Evolutionary conservation across 768 basidiomycete genomes (phyloP), one percentile per base, ranked within the genome.

Genomic region (Termitomyces sp.): DNA sequence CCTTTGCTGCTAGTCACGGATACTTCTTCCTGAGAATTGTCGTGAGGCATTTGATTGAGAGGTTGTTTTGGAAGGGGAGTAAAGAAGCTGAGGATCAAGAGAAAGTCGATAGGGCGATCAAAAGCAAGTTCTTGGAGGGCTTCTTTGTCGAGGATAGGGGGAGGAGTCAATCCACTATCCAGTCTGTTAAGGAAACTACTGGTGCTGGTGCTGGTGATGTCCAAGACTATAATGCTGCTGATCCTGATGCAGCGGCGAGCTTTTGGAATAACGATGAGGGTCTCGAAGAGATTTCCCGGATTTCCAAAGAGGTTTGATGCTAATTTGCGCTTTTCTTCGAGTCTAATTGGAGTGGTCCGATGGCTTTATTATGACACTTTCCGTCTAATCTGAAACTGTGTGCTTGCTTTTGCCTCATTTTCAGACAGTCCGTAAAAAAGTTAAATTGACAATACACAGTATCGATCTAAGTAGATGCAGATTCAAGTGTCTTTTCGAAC

Each of bases 1-100:
- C 93, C 1, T 79, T 98, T 38, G 79, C 82, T 4, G 86, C 93
- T n/a, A 89, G 86, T 42, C 96, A 98, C 67, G 88, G 80, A n/a
- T 96, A 86, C 70, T 73, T 94, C 54, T 57, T 93, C 35, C 64
- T 91, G 42, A 80, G 86, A 12, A 74, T 73, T 5, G 55, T 78
- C 13, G 81, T 93, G 35, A 74, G 88, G 20, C 88, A 85, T 61
- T 62, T 91, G 29, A 76, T 94, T 20, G 85, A 90, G 69, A 78
- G 84, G 63, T 69, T 87, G n/a, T 70, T 88, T 57, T 96, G 93
- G 94, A 76, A 78, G 45, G 85, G 83, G 1, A 87, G 86, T 55
- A 68, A 72, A 39, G 94, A 91, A 66, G 82, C 84, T 57, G 75
- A 75, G 52, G 76, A 79, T 62, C 70, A 79, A 38, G 79, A 85